Evolutionary conservation across 495 filamentous ascomycete species (phyloP).

Genomic region (Chaetomium cochliodes): DNA sequence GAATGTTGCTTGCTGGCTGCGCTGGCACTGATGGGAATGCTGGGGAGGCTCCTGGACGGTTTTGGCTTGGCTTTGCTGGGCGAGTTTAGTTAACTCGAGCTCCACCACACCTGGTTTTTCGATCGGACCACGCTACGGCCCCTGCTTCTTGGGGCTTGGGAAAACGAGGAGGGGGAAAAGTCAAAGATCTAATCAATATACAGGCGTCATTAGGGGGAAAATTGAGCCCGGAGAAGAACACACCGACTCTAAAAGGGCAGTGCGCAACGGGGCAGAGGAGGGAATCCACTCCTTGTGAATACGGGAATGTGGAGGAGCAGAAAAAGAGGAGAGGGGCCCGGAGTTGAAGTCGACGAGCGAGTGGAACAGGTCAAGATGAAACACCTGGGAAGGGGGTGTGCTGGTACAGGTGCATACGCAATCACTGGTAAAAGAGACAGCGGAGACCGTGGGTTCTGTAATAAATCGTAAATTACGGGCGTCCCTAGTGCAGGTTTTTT

Average conservation of each 20-base stretch:
- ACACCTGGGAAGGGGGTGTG: slow-evolving; percentile 30
- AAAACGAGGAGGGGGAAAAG: slow-evolving; percentile 22
- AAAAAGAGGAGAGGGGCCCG: slow-evolving; percentile 18
- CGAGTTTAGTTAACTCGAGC: neutral
- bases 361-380: slow-evolving; percentile 28
- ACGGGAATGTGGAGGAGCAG: slow-evolving; percentile 21
- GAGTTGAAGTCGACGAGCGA: slow-evolving; percentile 20
- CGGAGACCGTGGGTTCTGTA: neutral
- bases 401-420: neutral
- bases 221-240: slow-evolving; percentile 33
- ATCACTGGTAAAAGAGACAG: neutral
- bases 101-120: slow-evolving; percentile 5
- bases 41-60: slow-evolving; percentile 4
- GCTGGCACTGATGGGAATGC: slow-evolving; percentile 10
- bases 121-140: neutral
- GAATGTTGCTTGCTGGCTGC: slow-evolving; percentile 10
- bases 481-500: neutral
- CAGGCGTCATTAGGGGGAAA: slow-evolving; percentile 37
- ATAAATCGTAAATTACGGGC: neutral
- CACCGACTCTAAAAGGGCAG: neutral
- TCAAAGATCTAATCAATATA: slow-evolving; percentile 31
- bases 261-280: neutral
- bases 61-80: slow-evolving; percentile 16
- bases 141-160: neutral
- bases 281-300: slow-evolving; percentile 4